These are phyloP conservation scores for Spathaspora sp. DNA, from an alignment of 805 yeast genomes.

Conservation along the genomic window DNA sequence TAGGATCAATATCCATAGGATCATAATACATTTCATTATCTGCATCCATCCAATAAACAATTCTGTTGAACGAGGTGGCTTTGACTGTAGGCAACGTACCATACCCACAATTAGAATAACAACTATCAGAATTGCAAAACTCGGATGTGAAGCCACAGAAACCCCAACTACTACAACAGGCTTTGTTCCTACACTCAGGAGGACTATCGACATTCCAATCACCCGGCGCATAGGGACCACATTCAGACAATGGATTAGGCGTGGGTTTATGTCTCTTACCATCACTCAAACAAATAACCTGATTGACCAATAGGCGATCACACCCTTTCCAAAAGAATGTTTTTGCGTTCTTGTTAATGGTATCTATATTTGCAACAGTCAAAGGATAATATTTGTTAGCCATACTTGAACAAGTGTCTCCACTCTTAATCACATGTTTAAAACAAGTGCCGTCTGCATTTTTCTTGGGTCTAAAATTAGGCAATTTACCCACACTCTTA, in stretches of 20 bases:
- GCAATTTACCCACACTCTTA: constrained; percentile 6
- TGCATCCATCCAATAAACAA: too few species aligned
- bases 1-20: too few species aligned
- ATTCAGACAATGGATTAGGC: constrained; percentile 11
- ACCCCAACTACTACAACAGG: constrained; percentile 12
- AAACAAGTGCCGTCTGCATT: constrained; percentile 15
- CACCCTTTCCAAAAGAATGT: too few species aligned
- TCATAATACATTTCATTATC: too few species aligned
- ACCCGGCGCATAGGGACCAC: constrained; percentile 18
- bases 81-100: too few species aligned
- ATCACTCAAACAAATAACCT: constrained; percentile 10
- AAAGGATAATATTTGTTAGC: constrained; percentile 9
- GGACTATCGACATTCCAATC: constrained; percentile 7
- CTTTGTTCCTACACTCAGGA: constrained; percentile 13
- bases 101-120: constrained; percentile 16
- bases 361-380: constrained; percentile 5
- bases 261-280: constrained; percentile 16
- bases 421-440: constrained; percentile 8
- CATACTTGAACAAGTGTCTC: constrained; percentile 11
- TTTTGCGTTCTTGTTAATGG: constrained; percentile 7
- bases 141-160: constrained; percentile 14
- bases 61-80: too few species aligned
- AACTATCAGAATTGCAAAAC: constrained; percentile 12
- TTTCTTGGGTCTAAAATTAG: constrained; percentile 7
- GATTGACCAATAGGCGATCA: constrained; percentile 5